A percentile compares a stretch with the other conserved stretches of the same genome.
These are phyloP conservation scores for Botrytis sinoallii DNA, from an alignment of 2,329 filamentous ascomycete species.

Conservation along the genomic window DNA sequence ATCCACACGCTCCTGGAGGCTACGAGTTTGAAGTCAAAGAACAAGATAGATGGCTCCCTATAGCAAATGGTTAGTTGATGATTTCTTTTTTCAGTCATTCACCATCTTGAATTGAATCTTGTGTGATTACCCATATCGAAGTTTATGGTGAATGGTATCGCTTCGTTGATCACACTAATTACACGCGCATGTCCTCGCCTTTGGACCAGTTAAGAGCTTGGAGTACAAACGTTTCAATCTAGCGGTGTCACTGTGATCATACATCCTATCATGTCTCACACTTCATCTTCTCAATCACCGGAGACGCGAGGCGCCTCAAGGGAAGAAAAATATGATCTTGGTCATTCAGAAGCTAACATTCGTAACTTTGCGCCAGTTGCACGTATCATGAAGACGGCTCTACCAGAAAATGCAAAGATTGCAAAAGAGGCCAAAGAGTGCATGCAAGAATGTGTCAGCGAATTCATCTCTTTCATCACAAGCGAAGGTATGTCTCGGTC, in stretches of 20 bases:
- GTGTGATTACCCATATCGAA: constrained; percentile 41
- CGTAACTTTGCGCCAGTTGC: constrained; percentile 94
- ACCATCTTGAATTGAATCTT: constrained; percentile 53
- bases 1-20: constrained; percentile 47
- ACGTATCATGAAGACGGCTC: constrained; percentile 96
- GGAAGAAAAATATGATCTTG: constrained; percentile 33
- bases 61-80: constrained; percentile 94
- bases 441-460: constrained; percentile 99
- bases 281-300: constrained; percentile 50
- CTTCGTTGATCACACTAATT: constrained; percentile 48
- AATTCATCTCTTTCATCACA: constrained; percentile 99
- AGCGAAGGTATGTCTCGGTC: constrained; percentile 75
- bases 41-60: constrained; percentile 98
- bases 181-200: constrained; percentile 33
- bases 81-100: constrained; percentile 23
- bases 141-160: constrained; percentile 46
- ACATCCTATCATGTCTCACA: constrained; percentile 55
- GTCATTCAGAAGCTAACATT: constrained; percentile 78
- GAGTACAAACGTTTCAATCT: constrained; percentile 35
- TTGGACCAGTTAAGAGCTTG: constrained; percentile 36
- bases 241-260: constrained; percentile 34
- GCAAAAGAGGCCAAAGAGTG: constrained; percentile 99
- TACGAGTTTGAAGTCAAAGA: constrained; percentile 99
- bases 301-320: constrained; percentile 47
- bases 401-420: constrained; percentile 98